These are phyloP conservation scores for Paulownia fortunei DNA, from an alignment of 257 asterid genomes.

Conservation along the genomic window DNA sequence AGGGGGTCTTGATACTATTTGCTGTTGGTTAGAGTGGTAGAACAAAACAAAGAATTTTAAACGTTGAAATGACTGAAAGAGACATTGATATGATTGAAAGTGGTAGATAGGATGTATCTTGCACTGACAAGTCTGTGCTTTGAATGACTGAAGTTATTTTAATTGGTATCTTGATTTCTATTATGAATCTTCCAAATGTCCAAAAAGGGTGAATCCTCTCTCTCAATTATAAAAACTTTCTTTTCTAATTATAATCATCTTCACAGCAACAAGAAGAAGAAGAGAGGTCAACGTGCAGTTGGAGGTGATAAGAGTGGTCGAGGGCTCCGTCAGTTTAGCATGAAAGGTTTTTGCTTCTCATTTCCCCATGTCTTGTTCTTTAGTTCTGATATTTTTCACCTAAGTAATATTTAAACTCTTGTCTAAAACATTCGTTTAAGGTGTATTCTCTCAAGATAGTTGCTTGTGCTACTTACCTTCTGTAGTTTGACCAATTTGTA, in stretches of 20 bases:
- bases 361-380: not conserved
- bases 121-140: not conserved
- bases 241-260: constrained; percentile 10
- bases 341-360: constrained; percentile 69
- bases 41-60: not conserved
- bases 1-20: not conserved
- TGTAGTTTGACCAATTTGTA: not conserved
- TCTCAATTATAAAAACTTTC: not conserved
- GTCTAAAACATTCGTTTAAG: not conserved
- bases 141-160: not conserved
- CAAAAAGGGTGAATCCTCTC: not conserved
- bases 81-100: constrained; percentile 7
- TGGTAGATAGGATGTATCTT: not conserved
- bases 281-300: constrained; percentile 80
- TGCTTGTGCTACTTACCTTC: not conserved
- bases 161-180: not conserved
- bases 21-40: constrained; percentile 12
- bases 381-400: not conserved
- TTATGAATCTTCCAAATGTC: not conserved
- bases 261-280: constrained; percentile 66
- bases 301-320: constrained; percentile 88
- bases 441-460: constrained; percentile 1
- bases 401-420: not conserved
- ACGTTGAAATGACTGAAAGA: not conserved
- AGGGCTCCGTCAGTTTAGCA: constrained; percentile 94